These are phyloP conservation scores for Wallacemonas rigidus DNA, from an alignment of 208 protist genomes.

Conservation along the genomic window DNA sequence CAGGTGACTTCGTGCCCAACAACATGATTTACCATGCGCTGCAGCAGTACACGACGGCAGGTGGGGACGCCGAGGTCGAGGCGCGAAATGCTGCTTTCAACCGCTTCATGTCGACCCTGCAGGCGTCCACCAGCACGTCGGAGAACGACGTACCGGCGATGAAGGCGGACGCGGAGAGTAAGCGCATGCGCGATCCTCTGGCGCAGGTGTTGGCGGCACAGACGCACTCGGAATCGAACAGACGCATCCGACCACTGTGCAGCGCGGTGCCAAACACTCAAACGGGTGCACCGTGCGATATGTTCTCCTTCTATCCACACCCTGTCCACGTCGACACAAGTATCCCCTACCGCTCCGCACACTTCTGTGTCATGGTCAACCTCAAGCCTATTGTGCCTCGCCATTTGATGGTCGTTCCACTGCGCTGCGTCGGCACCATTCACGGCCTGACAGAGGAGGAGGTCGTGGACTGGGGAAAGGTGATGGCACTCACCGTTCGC, in stretches of 20 bases:
- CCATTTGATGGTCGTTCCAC: constrained; percentile 84
- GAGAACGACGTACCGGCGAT: constrained; percentile 20
- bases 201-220: constrained; percentile 22
- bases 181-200: constrained; percentile 44
- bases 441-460: constrained; percentile 68
- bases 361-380: constrained; percentile 85
- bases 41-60: constrained; percentile 37
- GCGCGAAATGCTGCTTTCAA: constrained; percentile 31
- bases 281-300: background rate
- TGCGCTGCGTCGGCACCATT: constrained; percentile 74
- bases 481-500: constrained; percentile 61
- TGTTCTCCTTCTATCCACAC: constrained; percentile 66
- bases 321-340: constrained; percentile 33
- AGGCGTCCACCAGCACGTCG: constrained; percentile 24
- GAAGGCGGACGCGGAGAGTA: constrained; percentile 18
- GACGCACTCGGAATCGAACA: constrained; percentile 32
- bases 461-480: constrained; percentile 68
- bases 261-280: background rate
- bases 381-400: constrained; percentile 78
- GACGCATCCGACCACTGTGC: constrained; percentile 20
- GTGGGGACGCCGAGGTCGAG: background rate
- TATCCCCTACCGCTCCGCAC: constrained; percentile 55
- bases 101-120: constrained; percentile 28
- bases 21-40: constrained; percentile 83
- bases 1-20: constrained; percentile 78